Evolutionary conservation across 1,139 yeast species (phyloP).

Genomic region (Blastobotrys raffinosifermentans): DNA sequence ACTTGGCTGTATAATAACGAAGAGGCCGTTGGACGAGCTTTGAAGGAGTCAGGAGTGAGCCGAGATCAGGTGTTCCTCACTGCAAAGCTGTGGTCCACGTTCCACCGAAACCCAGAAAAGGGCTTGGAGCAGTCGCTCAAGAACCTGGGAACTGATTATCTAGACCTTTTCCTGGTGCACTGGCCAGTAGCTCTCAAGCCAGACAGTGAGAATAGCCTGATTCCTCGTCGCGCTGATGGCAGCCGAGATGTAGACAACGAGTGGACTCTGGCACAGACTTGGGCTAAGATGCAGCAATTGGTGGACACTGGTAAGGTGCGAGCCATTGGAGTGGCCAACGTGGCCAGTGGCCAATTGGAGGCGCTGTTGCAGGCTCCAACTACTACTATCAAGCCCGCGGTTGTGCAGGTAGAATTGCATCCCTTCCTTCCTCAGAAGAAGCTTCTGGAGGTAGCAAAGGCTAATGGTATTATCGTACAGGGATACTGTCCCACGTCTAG

Average conservation of each 20-base stretch:
- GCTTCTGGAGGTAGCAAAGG: slow-evolving; percentile 47
- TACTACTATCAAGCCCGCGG: slow-evolving; percentile 38
- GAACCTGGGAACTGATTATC: slow-evolving; percentile 51
- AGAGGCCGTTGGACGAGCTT: slow-evolving; percentile 44
- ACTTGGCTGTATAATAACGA: slow-evolving; percentile 53
- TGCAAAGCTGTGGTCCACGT: slow-evolving; percentile 39
- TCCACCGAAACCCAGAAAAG: slow-evolving; percentile 42
- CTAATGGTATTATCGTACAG: slow-evolving; percentile 48
- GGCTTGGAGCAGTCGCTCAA: slow-evolving; percentile 47
- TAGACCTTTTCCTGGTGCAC: slow-evolving; percentile 68
- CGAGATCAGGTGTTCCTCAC: slow-evolving; percentile 45
- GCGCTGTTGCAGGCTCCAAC: slow-evolving; percentile 35
- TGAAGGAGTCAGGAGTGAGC: slow-evolving; percentile 21
- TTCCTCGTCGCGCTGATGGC: slow-evolving; percentile 1
- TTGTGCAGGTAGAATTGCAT: slow-evolving; percentile 47
- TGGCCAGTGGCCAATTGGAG: slow-evolving; percentile 34
- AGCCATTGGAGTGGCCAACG: slow-evolving; percentile 41
- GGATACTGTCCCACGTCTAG: slow-evolving; percentile 74
- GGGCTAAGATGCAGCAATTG: slow-evolving; percentile 46
- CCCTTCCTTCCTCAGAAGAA: slow-evolving; percentile 54
- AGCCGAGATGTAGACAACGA: slow-evolving; percentile 5
- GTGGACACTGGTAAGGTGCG: slow-evolving; percentile 36
- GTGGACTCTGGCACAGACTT: slow-evolving; percentile 44
- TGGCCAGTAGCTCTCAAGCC: slow-evolving; percentile 49
- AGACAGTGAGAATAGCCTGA: slow-evolving; percentile 33